A percentile compares a stretch with the other conserved stretches of the same genome.
Conservation (phyloP, 2,329 filamentous ascomycete species). For the Fusarium graminum region DNA sequence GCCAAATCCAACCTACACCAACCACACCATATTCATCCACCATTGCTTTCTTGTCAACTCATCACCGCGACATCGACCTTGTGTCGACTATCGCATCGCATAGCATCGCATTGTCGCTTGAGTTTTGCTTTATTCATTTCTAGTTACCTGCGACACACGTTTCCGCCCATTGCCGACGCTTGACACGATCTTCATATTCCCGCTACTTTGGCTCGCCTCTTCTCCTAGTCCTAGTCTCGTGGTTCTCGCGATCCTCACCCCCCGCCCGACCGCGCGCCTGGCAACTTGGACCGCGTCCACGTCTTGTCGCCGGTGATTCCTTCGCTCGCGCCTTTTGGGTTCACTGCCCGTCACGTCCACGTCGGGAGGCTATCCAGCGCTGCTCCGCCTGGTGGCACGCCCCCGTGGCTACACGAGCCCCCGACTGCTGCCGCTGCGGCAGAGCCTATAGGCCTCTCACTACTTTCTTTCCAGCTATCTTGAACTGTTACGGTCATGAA, state of each 20-base stretch:
- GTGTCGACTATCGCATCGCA: slow-evolving; percentile 43
- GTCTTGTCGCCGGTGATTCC: slow-evolving; percentile 28
- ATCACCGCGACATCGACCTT: slow-evolving; percentile 44
- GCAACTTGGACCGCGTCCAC: slow-evolving; percentile 48
- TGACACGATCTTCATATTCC: slow-evolving; percentile 43
- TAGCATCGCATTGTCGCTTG: slow-evolving; percentile 16
- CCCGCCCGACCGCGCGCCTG: slow-evolving; percentile 43
- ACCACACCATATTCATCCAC: slow-evolving; percentile 44
- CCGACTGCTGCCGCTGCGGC: slow-evolving; percentile 45
- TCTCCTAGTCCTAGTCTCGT: slow-evolving; percentile 44
- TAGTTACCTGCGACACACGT: slow-evolving; percentile 26
- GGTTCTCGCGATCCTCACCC: slow-evolving; percentile 44
- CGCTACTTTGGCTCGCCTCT: slow-evolving; percentile 39
- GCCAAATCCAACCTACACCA: slow-evolving; percentile 46
- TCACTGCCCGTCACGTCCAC: slow-evolving; percentile 52
- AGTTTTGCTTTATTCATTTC: slow-evolving; percentile 23
- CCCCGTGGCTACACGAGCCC: slow-evolving; percentile 52
- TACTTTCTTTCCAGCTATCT: slow-evolving; percentile 36
- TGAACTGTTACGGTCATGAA: slow-evolving; percentile 62
- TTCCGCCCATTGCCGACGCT: slow-evolving; percentile 37
- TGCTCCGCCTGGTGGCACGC: slow-evolving; percentile 53
- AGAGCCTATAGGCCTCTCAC: slow-evolving; percentile 44
- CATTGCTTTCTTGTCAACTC: slow-evolving; percentile 37
- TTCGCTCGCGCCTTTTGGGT: slow-evolving; percentile 45
- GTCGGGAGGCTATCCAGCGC: slow-evolving; percentile 52